Conservation (phyloP, 108 stramenopile species). For the Cyclostephanos invisitatus region DNA sequence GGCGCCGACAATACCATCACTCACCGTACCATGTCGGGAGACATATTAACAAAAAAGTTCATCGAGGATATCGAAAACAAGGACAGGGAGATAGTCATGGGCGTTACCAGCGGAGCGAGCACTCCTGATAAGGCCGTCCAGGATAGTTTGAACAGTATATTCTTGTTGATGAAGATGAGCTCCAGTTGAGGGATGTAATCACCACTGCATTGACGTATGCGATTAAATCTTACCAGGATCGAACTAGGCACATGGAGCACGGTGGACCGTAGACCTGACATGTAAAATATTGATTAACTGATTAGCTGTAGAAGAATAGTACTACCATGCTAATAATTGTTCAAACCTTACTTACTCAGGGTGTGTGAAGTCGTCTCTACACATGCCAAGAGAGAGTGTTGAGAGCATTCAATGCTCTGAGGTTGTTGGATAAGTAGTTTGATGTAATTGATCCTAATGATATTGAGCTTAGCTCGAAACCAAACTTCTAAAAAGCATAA, state of each 20-base stretch:
- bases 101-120: slow-evolving; percentile 96
- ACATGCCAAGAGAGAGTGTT: too few relatives aligned
- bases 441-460: too few relatives aligned
- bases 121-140: slow-evolving; percentile 91
- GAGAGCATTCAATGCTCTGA: too few relatives aligned
- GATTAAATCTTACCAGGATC: background rate
- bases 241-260: background rate
- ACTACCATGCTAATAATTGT: too few relatives aligned
- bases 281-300: background rate
- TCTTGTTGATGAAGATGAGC: slow-evolving; percentile 78
- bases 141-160: slow-evolving; percentile 83
- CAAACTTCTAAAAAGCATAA: too few relatives aligned
- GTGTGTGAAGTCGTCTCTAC: too few relatives aligned
- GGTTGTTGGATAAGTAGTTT: too few relatives aligned
- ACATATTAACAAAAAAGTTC: slow-evolving; percentile 88
- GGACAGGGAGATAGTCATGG: slow-evolving; percentile 80
- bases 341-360: too few relatives aligned
- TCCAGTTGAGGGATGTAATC: slow-evolving; percentile 3
- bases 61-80: slow-evolving; percentile 51
- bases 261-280: background rate
- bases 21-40: slow-evolving; percentile 78
- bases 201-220: background rate
- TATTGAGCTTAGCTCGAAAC: too few relatives aligned
- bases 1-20: slow-evolving; percentile 88
- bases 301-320: too few relatives aligned